These are phyloP conservation scores for Glonium stellatum DNA, from an alignment of 495 filamentous ascomycete genomes.

Conservation along the genomic window DNA sequence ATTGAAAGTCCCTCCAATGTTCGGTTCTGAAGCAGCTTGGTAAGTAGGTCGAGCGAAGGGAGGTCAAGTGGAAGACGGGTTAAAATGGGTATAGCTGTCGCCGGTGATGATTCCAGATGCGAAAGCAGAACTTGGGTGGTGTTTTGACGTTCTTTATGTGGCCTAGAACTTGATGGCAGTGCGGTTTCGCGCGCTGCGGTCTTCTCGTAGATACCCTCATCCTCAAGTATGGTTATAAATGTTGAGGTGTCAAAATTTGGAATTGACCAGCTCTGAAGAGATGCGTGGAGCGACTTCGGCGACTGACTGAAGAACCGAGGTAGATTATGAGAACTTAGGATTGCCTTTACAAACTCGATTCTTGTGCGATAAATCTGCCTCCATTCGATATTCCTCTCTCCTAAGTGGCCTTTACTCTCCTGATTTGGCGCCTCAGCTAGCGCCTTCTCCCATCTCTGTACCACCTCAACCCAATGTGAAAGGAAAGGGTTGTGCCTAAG, in stretches of 20 bases:
- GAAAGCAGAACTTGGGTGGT: conserved; percentile 11
- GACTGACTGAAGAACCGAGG: background rate
- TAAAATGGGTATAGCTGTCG: conserved; percentile 8
- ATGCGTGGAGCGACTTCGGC: background rate
- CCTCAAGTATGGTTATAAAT: conserved; percentile 30
- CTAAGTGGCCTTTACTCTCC: background rate
- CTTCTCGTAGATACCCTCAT: conserved; percentile 31
- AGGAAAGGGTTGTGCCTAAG: conserved; percentile 38
- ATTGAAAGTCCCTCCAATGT: conserved; percentile 16
- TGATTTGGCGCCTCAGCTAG: background rate
- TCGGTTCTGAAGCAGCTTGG: conserved; percentile 25
- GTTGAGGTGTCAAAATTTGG: conserved; percentile 10
- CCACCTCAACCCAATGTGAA: conserved; percentile 40
- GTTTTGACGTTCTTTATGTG: background rate
- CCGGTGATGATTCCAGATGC: conserved; percentile 13
- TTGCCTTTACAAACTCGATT: conserved; percentile 14
- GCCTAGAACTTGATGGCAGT: background rate
- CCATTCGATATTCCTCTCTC: background rate
- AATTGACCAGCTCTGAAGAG: background rate
- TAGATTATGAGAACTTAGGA: background rate
- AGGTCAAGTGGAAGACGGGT: conserved; percentile 33
- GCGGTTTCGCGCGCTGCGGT: background rate
- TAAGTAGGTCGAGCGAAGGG: conserved; percentile 35
- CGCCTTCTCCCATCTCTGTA: conserved; percentile 21
- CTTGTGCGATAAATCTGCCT: background rate